Base-by-base conservation (phyloP, 345 rosid genomes). In the Salix exigua region DNA sequence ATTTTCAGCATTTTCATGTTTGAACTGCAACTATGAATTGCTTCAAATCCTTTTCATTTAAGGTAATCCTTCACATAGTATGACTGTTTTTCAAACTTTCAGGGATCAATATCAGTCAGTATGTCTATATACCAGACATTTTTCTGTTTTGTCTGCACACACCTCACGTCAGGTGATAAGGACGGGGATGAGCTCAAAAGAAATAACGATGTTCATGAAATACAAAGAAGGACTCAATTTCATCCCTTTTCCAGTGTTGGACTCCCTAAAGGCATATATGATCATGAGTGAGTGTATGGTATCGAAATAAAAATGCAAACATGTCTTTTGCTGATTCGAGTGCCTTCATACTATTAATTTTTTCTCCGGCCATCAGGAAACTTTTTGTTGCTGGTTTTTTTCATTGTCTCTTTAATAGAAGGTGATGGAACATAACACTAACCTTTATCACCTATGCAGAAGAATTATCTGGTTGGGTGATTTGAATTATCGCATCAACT, bases 41-140 rank as follows among this genome's bases (percentile, higher is more conserved):
- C 69, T 33, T 30, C 69, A 18, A 53, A 25, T 55, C n/a, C 66
- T 74, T 73, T 30, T 48, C 40, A 61, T 68, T 75, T 40, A 42
- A 53, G 28, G 65, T 42, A 40, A n/a, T 70, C 68, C 82, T 78
- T 70, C 67, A 70, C 46, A 74, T 73, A 65, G 69, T 58, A 62
- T 78, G 78, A 72, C 50, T 30, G 18, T 66, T 70, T 67, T 81
- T 81, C 40, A 69, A 60, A 77, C 66, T 82, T 77, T 44, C 90
- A 95, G 99, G 99, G 99, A 83, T 91, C 99, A 31, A 73, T 95
- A 82, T 90, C 99, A 19, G 96, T 93, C 86, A 95, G 98, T 76
- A 87, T 95, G 96, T 93, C 99, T 23, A 86, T 95, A 82, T 80
- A 95, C 82, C 98, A 95, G 83, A 95, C 99, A 37, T 79, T 83